Evolutionary conservation across 2,329 filamentous ascomycete species (phyloP).

Genomic region (Fusarium sp.): DNA sequence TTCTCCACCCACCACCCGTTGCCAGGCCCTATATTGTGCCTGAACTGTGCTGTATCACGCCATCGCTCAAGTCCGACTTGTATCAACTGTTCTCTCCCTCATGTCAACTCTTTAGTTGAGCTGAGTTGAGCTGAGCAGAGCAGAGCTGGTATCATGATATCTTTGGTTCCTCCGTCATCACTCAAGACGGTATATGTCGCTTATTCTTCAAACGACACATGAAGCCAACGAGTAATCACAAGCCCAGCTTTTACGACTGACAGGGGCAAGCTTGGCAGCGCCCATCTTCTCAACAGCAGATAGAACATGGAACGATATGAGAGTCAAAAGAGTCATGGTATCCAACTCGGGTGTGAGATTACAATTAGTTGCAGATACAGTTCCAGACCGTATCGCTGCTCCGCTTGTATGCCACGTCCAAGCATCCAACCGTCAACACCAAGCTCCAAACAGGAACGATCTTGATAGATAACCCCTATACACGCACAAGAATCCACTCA

Average conservation of each 20-base stretch:
- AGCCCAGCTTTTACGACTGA: no score
- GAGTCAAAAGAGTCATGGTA: conserved; percentile 4
- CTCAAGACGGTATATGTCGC: no score
- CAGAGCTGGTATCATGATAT: neutral
- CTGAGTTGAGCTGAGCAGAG: no score
- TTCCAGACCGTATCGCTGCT: neutral
- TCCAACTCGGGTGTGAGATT: conserved; percentile 10
- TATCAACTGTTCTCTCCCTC: neutral
- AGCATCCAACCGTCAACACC: neutral
- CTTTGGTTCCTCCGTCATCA: neutral
- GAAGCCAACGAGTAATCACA: no score
- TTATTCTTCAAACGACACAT: no score
- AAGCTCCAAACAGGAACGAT: conserved; percentile 18
- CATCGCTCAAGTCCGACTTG: conserved; percentile 16
- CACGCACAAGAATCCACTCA: conserved; percentile 3
- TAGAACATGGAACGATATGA: no score
- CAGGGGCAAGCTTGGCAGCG: no score
- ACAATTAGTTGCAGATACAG: conserved; percentile 7
- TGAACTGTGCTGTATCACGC: conserved; percentile 33
- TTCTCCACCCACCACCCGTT: conserved; percentile 21
- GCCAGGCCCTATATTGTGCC: conserved; percentile 30
- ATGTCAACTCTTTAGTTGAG: no score
- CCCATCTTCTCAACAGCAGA: no score
- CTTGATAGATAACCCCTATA: neutral
- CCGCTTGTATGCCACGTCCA: neutral